Conservation (phyloP, 192 early-diverging fungal genomes). For the Chytriomyces confervae region DNA sequence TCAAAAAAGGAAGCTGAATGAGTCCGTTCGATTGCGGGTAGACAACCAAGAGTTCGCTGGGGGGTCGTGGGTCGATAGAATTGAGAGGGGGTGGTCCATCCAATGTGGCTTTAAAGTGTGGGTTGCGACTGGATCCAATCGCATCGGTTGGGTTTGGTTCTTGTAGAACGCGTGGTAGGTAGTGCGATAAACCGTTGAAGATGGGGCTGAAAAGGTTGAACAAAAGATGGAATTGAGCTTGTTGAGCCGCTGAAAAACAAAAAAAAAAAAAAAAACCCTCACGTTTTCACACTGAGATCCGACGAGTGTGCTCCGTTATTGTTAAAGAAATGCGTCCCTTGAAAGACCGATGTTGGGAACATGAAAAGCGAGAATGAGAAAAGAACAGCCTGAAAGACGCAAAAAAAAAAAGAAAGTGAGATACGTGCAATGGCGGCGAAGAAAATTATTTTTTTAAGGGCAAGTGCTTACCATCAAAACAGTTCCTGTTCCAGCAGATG, state of each 20-base stretch:
- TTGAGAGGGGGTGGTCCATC: background rate
- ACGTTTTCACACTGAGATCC: background rate
- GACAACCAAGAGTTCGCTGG: background rate
- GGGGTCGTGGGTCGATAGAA: background rate
- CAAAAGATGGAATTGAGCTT: background rate
- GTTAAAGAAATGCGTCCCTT: constrained; percentile 2
- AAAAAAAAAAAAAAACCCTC: background rate
- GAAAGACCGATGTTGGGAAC: constrained; percentile 60
- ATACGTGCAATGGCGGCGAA: background rate
- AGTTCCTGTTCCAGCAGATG: constrained; percentile 31
- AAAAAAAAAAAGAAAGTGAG: background rate
- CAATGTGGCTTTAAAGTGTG: background rate
- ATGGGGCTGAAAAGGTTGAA: background rate
- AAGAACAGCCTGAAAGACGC: constrained; percentile 65
- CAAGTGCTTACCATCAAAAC: constrained; percentile 45
- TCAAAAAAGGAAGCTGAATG: background rate
- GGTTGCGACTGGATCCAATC: background rate
- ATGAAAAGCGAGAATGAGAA: constrained; percentile 86
- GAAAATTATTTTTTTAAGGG: constrained; percentile 68
- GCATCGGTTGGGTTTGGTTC: background rate
- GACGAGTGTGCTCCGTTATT: background rate
- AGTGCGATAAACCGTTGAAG: background rate
- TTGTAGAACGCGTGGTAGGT: constrained; percentile 13
- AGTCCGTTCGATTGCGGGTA: background rate
- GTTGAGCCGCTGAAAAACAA: background rate